Percentiles rank a stretch among this genome's conserved stretches.
phyloP scores from a whole-genome alignment of 2,329 filamentous ascomycete genomes.

The Alternaria novae-zelandiae region DNA sequence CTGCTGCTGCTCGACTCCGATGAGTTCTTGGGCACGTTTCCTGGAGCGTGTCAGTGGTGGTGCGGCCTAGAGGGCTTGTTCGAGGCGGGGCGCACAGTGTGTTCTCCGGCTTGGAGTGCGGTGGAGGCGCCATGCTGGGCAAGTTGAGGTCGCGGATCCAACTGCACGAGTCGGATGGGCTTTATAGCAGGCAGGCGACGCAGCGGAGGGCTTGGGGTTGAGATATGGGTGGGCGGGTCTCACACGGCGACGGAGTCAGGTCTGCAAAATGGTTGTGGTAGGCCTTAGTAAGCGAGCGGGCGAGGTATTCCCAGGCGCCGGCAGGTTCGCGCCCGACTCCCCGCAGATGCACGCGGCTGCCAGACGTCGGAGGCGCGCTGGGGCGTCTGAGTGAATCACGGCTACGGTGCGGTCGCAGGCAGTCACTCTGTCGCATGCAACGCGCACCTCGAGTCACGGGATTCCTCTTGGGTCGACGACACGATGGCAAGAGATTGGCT shows the following conservation, averaged over 20 bases:
- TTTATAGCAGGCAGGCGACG: slow-evolving; percentile 38
- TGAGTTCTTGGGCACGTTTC: slow-evolving; percentile 93
- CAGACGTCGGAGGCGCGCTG: not conserved
- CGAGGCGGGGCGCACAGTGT: slow-evolving; percentile 64
- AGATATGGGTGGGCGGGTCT: slow-evolving; percentile 21
- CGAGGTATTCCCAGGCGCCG: not conserved
- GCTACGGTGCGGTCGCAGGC: not conserved
- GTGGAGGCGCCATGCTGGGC: slow-evolving; percentile 84
- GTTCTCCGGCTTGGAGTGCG: slow-evolving; percentile 98
- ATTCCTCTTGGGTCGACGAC: not conserved
- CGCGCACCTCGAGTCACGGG: not conserved
- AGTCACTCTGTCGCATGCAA: not conserved
- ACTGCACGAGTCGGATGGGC: slow-evolving; percentile 36
- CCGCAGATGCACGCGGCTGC: not conserved
- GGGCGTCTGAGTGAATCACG: not conserved
- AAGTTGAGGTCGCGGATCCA: slow-evolving; percentile 31
- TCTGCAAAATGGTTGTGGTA: slow-evolving; percentile 24
- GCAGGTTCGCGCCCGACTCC: not conserved
- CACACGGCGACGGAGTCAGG: slow-evolving; percentile 25
- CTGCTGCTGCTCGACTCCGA: slow-evolving; percentile 91
- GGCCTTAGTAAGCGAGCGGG: slow-evolving; percentile 24
- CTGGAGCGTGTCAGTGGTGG: slow-evolving; percentile 23
- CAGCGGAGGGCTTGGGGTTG: slow-evolving; percentile 24
- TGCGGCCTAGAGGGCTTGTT: not conserved
- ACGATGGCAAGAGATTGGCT: not conserved